A percentile compares a stretch with the other conserved stretches of the same genome.
phyloP scores from a whole-genome alignment of 768 basidiomycete genomes.

The Boletus speciosus region DNA sequence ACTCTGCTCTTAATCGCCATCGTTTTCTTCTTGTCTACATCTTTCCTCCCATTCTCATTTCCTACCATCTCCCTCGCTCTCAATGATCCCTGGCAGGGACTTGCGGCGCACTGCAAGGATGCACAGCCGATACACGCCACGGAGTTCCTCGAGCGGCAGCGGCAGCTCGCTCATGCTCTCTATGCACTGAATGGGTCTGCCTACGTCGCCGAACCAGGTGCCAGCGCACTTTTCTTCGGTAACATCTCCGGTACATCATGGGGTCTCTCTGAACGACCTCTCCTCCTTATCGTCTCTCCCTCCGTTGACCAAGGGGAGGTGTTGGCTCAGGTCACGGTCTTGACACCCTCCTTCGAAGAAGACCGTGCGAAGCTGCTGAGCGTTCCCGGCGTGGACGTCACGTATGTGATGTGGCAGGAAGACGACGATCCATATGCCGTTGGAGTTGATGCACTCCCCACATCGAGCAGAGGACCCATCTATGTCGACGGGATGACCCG shows the following conservation, averaged over 20 bases:
- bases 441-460: slow-evolving; percentile 34
- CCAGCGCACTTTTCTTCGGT: slow-evolving; percentile 67
- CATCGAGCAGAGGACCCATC: slow-evolving; percentile 35
- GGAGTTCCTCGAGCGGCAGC: slow-evolving; percentile 55
- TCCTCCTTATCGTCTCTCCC: slow-evolving; percentile 64
- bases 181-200: slow-evolving; percentile 52
- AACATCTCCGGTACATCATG: slow-evolving; percentile 64
- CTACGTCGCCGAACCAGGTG: slow-evolving; percentile 78
- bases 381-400: slow-evolving; percentile 45
- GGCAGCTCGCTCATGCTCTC: slow-evolving; percentile 47
- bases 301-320: slow-evolving; percentile 22
- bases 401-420: slow-evolving; percentile 62
- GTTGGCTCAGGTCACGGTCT: slow-evolving; percentile 48
- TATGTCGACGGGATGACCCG: slow-evolving; percentile 60
- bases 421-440: slow-evolving; percentile 61
- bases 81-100: slow-evolving; percentile 21
- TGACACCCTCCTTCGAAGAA: slow-evolving; percentile 78
- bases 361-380: slow-evolving; percentile 61
- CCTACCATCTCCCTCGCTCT: neutral
- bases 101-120: slow-evolving; percentile 44
- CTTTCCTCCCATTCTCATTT: neutral
- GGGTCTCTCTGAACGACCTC: slow-evolving; percentile 74
- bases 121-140: slow-evolving; percentile 43
- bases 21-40: slow-evolving; percentile 2
- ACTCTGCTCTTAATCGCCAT: slow-evolving; percentile 6